A percentile compares a stretch with the other conserved stretches of the same genome.
Evolutionary conservation across 129 eudicot species (phyloP).

Genomic region (Rutidosis leptorrhynchoides): DNA sequence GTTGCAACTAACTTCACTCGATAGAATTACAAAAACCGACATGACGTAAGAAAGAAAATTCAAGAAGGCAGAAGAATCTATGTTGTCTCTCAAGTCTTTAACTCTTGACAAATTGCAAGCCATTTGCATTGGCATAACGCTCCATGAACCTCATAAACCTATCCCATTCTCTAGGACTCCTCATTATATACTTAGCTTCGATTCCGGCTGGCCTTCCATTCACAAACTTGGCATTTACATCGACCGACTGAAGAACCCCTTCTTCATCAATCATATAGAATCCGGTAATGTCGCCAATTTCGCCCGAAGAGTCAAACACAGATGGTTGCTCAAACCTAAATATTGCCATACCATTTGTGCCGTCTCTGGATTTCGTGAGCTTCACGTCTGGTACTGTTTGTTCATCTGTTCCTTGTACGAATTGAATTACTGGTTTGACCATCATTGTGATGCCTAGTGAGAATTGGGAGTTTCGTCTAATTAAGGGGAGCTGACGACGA

Average conservation of each 20-base stretch:
- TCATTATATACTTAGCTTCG: conserved; percentile 90
- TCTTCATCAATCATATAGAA: conserved; percentile 98
- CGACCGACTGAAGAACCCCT: conserved; percentile 75
- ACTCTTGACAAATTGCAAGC: conserved; percentile 83
- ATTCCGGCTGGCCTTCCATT: conserved; percentile 95
- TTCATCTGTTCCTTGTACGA: conserved; percentile 92
- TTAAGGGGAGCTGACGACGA: too few relatives aligned
- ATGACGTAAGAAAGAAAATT: too few relatives aligned
- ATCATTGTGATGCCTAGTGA: too few relatives aligned
- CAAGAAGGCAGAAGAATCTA: too few relatives aligned
- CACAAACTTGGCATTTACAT: conserved; percentile 73
- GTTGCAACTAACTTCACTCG: too few relatives aligned
- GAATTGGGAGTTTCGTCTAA: too few relatives aligned
- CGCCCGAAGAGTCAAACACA: conserved; percentile 90
- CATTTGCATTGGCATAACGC: conserved; percentile 78
- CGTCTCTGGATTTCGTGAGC: conserved; percentile 88
- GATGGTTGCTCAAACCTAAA: conserved; percentile 86
- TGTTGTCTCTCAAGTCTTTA: too few relatives aligned
- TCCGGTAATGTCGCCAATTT: conserved; percentile 97
- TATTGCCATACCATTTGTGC: conserved; percentile 85
- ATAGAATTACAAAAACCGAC: too few relatives aligned
- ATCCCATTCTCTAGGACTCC: conserved; percentile 92
- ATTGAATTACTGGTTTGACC: conserved; percentile 82
- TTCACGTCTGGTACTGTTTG: conserved; percentile 88
- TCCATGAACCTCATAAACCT: conserved; percentile 99